These are phyloP conservation scores for Pseudonitzschia pungens DNA, from an alignment of 108 stramenopile species.

Conservation along the genomic window DNA sequence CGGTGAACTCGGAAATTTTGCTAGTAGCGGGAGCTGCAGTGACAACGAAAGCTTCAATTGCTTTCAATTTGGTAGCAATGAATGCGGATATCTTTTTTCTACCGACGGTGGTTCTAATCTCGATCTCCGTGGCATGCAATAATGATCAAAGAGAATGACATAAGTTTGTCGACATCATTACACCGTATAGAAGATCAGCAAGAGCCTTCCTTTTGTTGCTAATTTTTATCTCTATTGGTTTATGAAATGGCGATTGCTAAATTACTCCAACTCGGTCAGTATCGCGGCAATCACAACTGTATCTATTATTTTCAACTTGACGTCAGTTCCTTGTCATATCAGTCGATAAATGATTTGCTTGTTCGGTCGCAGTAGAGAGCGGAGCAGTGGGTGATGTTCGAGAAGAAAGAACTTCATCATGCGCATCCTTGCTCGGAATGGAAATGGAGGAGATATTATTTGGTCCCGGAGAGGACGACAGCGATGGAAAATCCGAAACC, in stretches of 20 bases:
- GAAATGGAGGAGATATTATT: background rate
- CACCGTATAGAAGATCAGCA: too few relatives aligned
- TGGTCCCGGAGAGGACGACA: background rate
- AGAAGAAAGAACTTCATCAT: background rate
- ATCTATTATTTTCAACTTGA: background rate
- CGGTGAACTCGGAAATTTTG: background rate
- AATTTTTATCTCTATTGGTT: too few relatives aligned
- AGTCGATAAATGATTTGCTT: background rate
- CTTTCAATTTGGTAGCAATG: background rate
- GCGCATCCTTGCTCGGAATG: background rate
- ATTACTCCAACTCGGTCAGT: too few relatives aligned
- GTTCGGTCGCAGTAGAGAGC: background rate
- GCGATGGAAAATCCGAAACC: background rate
- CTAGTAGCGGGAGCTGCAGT: background rate
- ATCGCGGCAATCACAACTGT: background rate
- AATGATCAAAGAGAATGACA: background rate
- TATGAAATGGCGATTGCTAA: too few relatives aligned
- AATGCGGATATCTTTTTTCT: constrained; percentile 5
- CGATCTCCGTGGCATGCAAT: background rate
- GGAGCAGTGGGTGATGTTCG: constrained; percentile 6
- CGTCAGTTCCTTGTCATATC: background rate
- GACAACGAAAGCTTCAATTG: background rate
- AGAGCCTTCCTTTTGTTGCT: too few relatives aligned
- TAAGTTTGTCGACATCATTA: too few relatives aligned
- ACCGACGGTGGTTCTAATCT: background rate